These are phyloP conservation scores for Pseudotsuga menziesii DNA, from an alignment of 75 land plant genomes.

Conservation along the genomic window DNA sequence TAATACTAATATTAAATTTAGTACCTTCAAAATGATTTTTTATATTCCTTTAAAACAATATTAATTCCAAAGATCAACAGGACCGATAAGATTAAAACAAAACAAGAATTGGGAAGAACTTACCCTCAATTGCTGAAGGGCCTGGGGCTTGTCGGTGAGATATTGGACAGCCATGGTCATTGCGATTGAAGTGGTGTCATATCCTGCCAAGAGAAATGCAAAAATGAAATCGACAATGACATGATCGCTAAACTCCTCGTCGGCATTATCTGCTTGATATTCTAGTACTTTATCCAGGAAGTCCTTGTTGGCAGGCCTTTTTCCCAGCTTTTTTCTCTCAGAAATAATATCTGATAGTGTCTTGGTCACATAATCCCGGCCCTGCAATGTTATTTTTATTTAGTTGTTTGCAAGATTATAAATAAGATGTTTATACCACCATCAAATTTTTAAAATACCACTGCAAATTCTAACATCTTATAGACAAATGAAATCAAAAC, in stretches of 20 bases:
- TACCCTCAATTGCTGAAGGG: conserved; percentile 20
- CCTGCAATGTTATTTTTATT: not conserved
- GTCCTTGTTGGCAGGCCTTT: conserved; percentile 7
- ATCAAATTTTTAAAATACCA: no score
- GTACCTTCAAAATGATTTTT: not conserved
- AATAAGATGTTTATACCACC: no score
- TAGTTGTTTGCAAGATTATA: no score
- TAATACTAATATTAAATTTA: no score
- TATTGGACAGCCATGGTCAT: conserved; percentile 27
- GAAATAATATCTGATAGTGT: conserved; percentile 4
- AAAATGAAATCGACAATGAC: conserved; percentile 14
- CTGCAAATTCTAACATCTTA: no score
- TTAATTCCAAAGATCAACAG: no score
- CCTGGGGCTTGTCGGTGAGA: conserved; percentile 17
- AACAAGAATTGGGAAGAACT: not conserved
- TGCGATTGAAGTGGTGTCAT: conserved; percentile 29
- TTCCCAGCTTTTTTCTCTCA: not conserved
- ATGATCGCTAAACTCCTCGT: conserved; percentile 6
- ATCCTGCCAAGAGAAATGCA: conserved; percentile 26
- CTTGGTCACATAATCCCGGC: conserved; percentile 13
- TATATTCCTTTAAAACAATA: not conserved
- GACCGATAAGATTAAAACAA: no score
- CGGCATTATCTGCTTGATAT: not conserved
- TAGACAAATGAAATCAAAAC: no score
- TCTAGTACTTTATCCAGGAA: conserved; percentile 14